Evolutionary conservation across 177 flowering plant species (phyloP).

Genomic region (Telopea speciosissima): DNA sequence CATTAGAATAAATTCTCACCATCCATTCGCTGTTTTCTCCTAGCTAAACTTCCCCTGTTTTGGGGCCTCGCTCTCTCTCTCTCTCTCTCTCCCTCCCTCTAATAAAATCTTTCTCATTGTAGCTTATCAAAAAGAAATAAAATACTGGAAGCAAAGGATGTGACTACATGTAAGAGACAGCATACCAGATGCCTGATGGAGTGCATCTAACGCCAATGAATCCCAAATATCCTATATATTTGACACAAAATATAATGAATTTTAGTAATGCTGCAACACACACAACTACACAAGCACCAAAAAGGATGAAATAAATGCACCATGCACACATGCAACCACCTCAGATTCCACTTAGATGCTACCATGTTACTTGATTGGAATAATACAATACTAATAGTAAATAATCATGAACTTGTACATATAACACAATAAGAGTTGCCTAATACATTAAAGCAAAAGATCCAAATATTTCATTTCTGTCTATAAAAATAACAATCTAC

Average conservation of each 20-base stretch:
- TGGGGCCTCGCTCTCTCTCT: too few relatives aligned
- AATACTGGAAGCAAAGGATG: neutral
- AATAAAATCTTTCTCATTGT: too few relatives aligned
- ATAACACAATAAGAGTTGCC: neutral
- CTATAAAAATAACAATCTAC: too few relatives aligned
- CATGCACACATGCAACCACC: neutral
- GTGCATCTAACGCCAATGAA: constrained; percentile 56
- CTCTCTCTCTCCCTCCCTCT: too few relatives aligned
- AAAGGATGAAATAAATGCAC: neutral
- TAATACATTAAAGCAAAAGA: neutral
- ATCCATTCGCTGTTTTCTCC: too few relatives aligned
- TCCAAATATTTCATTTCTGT: neutral
- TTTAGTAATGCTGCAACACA: neutral
- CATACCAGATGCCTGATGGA: constrained; percentile 74
- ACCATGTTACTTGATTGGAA: neutral
- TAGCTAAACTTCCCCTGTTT: too few relatives aligned
- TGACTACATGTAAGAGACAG: neutral
- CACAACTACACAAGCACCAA: neutral
- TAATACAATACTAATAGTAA: too few relatives aligned
- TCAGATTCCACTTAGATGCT: neutral
- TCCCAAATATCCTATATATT: constrained; percentile 62
- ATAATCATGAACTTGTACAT: neutral
- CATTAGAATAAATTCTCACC: too few relatives aligned
- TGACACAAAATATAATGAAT: neutral
- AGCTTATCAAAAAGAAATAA: too few relatives aligned